Evolutionary conservation across 768 basidiomycete species (phyloP).

Genomic region (Chalciporus chontae): DNA sequence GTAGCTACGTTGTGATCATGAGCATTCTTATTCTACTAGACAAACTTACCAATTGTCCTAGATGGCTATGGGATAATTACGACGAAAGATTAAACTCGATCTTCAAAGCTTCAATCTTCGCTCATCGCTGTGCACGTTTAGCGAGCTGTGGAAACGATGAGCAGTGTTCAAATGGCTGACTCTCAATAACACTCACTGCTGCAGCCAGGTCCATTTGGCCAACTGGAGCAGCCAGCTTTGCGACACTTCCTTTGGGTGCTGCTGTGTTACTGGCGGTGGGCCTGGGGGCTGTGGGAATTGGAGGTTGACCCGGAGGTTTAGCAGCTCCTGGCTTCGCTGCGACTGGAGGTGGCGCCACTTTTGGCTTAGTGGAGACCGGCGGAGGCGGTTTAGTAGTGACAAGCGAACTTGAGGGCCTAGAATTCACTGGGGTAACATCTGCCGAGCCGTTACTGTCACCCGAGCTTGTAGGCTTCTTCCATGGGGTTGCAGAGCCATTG

Average conservation of each 20-base stretch:
- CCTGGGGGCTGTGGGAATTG: slow-evolving; percentile 55
- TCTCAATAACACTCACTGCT: slow-evolving; percentile 47
- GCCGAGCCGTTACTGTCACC: slow-evolving; percentile 32
- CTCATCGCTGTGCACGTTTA: slow-evolving; percentile 68
- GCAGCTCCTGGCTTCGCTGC: slow-evolving; percentile 50
- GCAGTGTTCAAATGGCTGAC: neutral
- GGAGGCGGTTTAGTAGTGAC: slow-evolving; percentile 54
- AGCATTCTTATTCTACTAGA: slow-evolving; percentile 14
- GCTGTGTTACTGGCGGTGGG: slow-evolving; percentile 38
- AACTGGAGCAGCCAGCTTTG: slow-evolving; percentile 42
- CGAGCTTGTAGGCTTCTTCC: slow-evolving; percentile 56
- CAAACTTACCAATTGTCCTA: slow-evolving; percentile 4
- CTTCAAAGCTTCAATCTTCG: slow-evolving; percentile 41
- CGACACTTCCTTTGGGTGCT: slow-evolving; percentile 36
- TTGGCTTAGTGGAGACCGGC: slow-evolving; percentile 62
- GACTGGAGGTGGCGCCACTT: slow-evolving; percentile 54
- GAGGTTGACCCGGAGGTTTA: slow-evolving; percentile 55
- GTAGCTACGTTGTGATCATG: slow-evolving; percentile 7
- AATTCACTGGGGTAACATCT: slow-evolving; percentile 41
- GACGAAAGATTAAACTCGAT: neutral
- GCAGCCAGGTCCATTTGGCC: slow-evolving; percentile 82
- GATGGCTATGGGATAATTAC: neutral
- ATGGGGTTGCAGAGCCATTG: slow-evolving; percentile 69
- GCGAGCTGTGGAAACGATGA: slow-evolving; percentile 51
- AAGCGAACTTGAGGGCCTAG: slow-evolving; percentile 50